These are phyloP conservation scores for Xerocomellus chrysenteron DNA, from an alignment of 768 basidiomycete genomes.

Conservation along the genomic window DNA sequence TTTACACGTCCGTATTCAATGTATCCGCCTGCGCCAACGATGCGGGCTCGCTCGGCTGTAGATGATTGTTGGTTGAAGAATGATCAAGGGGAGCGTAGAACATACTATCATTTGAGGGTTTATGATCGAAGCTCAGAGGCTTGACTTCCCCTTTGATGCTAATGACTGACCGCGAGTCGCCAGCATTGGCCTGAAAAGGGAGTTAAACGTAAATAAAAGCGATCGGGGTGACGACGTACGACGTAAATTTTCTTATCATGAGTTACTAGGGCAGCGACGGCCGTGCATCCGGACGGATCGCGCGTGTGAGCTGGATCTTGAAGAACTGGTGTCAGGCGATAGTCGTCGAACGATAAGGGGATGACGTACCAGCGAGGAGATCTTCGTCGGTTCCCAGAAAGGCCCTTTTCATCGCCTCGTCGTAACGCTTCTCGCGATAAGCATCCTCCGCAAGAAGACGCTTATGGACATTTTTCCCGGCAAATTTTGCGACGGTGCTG, in stretches of 20 bases:
- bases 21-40: conserved; percentile 89
- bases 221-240: conserved; percentile 44
- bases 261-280: conserved; percentile 84
- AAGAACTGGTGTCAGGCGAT: conserved; percentile 3
- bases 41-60: conserved; percentile 80
- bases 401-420: conserved; percentile 76
- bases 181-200: conserved; percentile 83
- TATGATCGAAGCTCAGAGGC: conserved; percentile 91
- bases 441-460: conserved; percentile 70
- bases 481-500: conserved; percentile 79
- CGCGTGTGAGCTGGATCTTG: conserved; percentile 82
- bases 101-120: conserved; percentile 84
- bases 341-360: not conserved
- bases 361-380: conserved; percentile 69
- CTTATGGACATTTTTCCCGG: conserved; percentile 80
- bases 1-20: conserved; percentile 97
- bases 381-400: conserved; percentile 96
- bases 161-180: conserved; percentile 92
- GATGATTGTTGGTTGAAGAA: conserved; percentile 5
- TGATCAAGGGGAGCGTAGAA: conserved; percentile 3
- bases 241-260: conserved; percentile 75
- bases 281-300: conserved; percentile 96
- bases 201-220: not conserved
- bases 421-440: conserved; percentile 70
- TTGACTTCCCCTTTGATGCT: conserved; percentile 83